A percentile compares a stretch with the other conserved stretches of the same genome.
Conservation (phyloP, 73 alveolate genomes). For the Tetrahymena elliotti region DNA sequence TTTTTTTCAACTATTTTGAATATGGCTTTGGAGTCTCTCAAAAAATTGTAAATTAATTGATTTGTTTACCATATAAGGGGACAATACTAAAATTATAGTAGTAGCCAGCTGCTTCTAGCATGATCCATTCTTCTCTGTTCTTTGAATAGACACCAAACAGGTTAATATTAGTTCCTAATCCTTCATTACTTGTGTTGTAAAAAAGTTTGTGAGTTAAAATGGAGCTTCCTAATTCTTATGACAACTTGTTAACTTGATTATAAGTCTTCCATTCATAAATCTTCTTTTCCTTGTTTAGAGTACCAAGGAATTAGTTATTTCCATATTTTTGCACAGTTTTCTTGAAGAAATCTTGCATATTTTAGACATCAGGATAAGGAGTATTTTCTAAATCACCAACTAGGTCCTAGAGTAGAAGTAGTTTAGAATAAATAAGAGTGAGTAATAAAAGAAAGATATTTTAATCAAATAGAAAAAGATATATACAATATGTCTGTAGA, state of each 20-base stretch:
- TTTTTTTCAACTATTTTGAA: no score
- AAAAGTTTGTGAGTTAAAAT: neutral
- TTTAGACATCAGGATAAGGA: neutral
- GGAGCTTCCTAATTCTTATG: neutral
- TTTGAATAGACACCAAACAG: constrained; percentile 77
- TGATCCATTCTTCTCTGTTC: constrained; percentile 83
- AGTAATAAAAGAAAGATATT: neutral
- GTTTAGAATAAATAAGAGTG: neutral
- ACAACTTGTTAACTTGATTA: neutral
- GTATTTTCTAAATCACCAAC: neutral
- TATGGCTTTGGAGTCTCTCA: no score
- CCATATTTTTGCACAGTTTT: neutral
- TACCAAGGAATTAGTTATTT: neutral
- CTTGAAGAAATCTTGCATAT: neutral
- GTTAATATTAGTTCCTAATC: constrained; percentile 5
- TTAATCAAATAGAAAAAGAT: neutral
- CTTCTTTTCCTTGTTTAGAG: neutral
- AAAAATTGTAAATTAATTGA: no score
- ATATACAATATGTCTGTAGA: constrained; percentile 56
- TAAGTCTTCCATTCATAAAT: neutral
- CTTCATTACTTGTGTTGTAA: constrained; percentile 3
- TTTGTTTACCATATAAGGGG: constrained; percentile 45
- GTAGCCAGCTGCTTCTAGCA: constrained; percentile 60
- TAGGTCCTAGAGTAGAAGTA: neutral
- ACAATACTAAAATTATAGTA: constrained; percentile 62